phyloP scores from a whole-genome alignment of 331 rosid genomes.

The Stylosanthes scabra region DNA sequence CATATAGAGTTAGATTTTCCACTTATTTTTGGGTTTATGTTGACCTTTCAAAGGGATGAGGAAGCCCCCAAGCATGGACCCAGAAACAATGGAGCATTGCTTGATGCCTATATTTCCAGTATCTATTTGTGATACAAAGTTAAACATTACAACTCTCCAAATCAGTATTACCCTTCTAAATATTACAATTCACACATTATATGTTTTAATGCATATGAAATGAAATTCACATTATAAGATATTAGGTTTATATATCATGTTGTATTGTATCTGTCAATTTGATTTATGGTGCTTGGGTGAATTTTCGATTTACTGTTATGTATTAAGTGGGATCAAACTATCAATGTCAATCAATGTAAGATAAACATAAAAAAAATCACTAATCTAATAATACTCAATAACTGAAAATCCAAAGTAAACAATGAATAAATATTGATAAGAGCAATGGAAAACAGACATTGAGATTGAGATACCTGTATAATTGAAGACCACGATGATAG shows the following conservation, averaged over 20 bases:
- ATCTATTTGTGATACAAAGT: background rate
- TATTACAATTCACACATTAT: background rate
- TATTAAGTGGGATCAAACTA: background rate
- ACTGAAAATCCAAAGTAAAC: no score
- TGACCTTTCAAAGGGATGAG: background rate
- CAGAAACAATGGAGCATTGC: background rate
- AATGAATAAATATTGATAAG: background rate
- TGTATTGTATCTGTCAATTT: no score
- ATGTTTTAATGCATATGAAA: background rate
- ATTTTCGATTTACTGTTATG: no score
- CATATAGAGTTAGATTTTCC: slow-evolving; percentile 22
- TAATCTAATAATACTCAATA: background rate
- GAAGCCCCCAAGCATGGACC: slow-evolving; percentile 10
- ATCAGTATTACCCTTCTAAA: background rate
- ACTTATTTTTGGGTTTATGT: slow-evolving; percentile 3
- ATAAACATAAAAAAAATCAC: background rate
- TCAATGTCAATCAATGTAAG: background rate
- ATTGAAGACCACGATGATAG: slow-evolving; percentile 47
- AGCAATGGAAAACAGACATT: background rate
- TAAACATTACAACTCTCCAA: background rate
- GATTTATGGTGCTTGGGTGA: no score
- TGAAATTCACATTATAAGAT: background rate
- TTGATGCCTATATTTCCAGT: background rate
- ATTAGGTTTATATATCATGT: no score
- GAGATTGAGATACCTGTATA: slow-evolving; percentile 38